These are phyloP conservation scores for Physcomitrium patens DNA, from an alignment of 225 moss, liverwort and hornwort species.

Conservation along the genomic window DNA sequence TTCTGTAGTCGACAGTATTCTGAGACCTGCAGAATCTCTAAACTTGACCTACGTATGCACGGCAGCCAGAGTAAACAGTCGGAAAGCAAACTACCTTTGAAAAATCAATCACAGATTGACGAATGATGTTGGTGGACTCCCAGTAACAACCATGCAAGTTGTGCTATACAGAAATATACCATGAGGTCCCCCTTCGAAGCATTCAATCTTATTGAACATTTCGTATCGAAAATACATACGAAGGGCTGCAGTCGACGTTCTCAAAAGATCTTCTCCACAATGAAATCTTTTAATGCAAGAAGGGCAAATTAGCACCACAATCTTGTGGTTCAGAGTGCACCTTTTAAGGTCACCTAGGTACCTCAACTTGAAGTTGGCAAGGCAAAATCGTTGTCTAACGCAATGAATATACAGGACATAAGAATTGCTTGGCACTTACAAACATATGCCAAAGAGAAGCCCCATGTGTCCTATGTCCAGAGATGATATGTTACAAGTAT, in stretches of 20 bases:
- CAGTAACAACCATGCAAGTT: constrained; percentile 13
- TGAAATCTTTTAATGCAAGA: neutral
- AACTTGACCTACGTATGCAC: neutral
- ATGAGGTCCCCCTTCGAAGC: neutral
- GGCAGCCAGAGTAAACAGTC: neutral
- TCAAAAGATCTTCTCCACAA: constrained; percentile 2
- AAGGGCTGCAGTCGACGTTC: constrained; percentile 3
- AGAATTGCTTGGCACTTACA: neutral
- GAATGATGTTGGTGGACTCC: neutral
- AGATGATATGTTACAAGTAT: constrained; percentile 11
- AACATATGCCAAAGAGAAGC: constrained; percentile 14
- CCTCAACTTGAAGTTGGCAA: neutral
- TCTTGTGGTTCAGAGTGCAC: constrained; percentile 15
- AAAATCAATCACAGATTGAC: neutral
- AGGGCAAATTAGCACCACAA: constrained; percentile 7
- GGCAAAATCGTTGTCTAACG: neutral
- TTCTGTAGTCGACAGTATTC: neutral
- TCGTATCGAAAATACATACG: neutral
- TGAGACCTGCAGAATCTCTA: constrained; percentile 8
- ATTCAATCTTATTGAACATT: neutral
- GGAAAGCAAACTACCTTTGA: neutral
- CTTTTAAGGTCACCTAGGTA: neutral
- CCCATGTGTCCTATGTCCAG: constrained; percentile 6
- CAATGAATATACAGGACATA: neutral
- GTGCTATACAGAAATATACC: constrained; percentile 7